Conservation (phyloP, 1,139 yeast genomes). For the Geotrichum fermentans region DNA sequence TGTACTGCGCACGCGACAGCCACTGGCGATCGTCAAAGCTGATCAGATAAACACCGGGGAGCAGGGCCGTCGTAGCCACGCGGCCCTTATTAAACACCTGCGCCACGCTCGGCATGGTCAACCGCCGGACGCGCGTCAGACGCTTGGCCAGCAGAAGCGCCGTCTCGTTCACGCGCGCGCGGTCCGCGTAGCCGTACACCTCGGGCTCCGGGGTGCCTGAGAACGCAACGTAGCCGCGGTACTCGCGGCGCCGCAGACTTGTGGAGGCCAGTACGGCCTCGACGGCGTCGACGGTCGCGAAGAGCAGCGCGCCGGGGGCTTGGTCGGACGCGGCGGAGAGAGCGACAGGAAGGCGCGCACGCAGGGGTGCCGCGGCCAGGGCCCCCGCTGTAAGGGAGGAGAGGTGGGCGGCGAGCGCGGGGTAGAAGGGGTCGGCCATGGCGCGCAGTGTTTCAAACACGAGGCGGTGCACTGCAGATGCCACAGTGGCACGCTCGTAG, state of each 20-base stretch:
- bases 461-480: neutral
- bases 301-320: neutral
- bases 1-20: neutral
- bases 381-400: neutral
- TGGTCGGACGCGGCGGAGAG: neutral
- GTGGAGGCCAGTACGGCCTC: neutral
- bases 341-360: neutral
- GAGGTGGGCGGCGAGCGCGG: neutral
- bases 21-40: neutral
- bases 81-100: constrained; percentile 2
- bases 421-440: neutral
- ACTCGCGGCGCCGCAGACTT: neutral
- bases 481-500: neutral
- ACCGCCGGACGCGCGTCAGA: neutral
- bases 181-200: neutral
- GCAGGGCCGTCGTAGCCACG: neutral
- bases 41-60: neutral
- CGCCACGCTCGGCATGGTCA: neutral
- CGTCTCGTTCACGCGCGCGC: neutral
- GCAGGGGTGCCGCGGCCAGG: neutral
- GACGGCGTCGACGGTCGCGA: neutral
- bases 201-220: neutral
- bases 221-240: neutral
- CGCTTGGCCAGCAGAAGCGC: neutral
- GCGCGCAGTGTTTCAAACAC: neutral